A percentile compares a stretch with the other conserved stretches of the same genome.
phyloP scores from a whole-genome alignment of 495 filamentous ascomycete species.

The Neurospora intermedia region DNA sequence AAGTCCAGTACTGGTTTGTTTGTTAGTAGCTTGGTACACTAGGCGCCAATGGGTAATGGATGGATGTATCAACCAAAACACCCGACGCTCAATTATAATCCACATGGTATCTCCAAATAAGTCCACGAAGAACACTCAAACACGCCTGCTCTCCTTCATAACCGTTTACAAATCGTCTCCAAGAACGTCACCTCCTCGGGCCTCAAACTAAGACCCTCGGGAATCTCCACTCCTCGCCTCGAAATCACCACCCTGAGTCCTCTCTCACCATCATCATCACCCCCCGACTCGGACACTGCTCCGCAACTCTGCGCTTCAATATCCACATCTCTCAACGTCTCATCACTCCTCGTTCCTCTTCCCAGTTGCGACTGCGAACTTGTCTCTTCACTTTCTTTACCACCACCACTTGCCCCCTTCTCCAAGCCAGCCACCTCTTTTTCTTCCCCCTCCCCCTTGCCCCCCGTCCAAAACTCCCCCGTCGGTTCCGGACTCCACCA shows the following conservation, averaged over 20 bases:
- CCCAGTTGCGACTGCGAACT: not conserved
- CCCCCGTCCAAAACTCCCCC: constrained; percentile 19
- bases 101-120: not conserved
- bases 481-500: constrained; percentile 56
- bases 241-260: constrained; percentile 5
- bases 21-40: no score
- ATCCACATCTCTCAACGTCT: constrained; percentile 4
- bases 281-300: not conserved
- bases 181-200: constrained; percentile 13
- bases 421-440: no score
- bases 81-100: not conserved
- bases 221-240: constrained; percentile 5
- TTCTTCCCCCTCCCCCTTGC: not conserved
- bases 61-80: not conserved
- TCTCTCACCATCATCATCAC: not conserved
- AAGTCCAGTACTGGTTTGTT: no score
- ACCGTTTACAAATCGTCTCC: constrained; percentile 10
- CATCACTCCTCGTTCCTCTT: constrained; percentile 1
- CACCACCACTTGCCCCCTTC: not conserved
- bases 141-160: not conserved
- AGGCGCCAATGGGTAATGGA: not conserved
- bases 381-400: not conserved
- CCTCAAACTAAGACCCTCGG: constrained; percentile 10
- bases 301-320: not conserved
- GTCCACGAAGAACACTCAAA: not conserved